Percentiles rank a stretch among this genome's conserved stretches.
These are phyloP conservation scores for Ilyonectria robusta DNA, from an alignment of 2,329 filamentous ascomycete genomes.

Conservation along the genomic window DNA sequence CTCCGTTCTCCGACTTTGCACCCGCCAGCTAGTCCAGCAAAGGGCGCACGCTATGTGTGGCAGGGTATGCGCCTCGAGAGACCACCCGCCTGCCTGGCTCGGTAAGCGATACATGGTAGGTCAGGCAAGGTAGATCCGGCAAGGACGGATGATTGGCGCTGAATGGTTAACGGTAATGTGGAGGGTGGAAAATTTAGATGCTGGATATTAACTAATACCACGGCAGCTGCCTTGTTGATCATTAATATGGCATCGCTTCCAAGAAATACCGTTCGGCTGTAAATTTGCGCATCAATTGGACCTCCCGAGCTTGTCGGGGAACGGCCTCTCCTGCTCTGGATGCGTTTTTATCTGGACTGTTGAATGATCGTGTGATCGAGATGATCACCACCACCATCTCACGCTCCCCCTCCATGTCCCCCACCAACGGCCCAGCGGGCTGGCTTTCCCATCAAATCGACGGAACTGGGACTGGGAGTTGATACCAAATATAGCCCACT, in stretches of 20 bases:
- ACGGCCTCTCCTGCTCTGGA: neutral
- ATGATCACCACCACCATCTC: constrained; percentile 19
- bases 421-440: constrained; percentile 11
- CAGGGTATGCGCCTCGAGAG: neutral
- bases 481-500: constrained; percentile 28
- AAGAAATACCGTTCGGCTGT: neutral
- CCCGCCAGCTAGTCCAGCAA: constrained; percentile 11
- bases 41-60: constrained; percentile 9
- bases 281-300: constrained; percentile 14
- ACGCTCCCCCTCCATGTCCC: neutral
- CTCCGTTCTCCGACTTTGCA: constrained; percentile 4
- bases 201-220: neutral
- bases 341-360: neutral
- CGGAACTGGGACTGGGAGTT: neutral
- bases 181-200: too few relatives aligned
- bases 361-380: constrained; percentile 28
- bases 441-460: neutral
- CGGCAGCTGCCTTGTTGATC: too few relatives aligned
- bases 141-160: neutral
- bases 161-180: neutral
- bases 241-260: neutral
- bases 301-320: neutral
- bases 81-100: neutral
- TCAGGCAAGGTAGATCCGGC: neutral
- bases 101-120: neutral